Conservation (phyloP, 2,329 filamentous ascomycete species). For the Beauveria sp. region DNA sequence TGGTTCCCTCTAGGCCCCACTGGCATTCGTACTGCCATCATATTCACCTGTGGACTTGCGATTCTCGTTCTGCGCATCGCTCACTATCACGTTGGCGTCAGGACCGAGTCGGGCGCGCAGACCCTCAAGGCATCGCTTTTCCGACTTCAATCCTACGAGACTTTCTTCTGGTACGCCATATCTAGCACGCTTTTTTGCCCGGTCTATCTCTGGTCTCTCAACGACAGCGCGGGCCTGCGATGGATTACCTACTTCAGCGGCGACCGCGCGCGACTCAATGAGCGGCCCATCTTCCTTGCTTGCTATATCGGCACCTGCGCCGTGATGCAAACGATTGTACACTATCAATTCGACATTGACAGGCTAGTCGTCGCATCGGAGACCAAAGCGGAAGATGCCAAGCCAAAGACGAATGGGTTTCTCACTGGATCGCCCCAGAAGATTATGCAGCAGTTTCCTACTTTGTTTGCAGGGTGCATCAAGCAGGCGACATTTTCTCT, state of each 20-base stretch:
- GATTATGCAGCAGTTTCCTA: conserved; percentile 32
- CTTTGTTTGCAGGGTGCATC: conserved; percentile 29
- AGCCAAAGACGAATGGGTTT: conserved; percentile 19
- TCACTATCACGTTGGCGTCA: conserved; percentile 67
- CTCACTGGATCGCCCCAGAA: conserved; percentile 25
- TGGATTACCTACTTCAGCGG: conserved; percentile 66
- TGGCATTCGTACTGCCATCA: conserved; percentile 64
- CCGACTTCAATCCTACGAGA: conserved; percentile 57
- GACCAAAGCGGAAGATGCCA: conserved; percentile 12
- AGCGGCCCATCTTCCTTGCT: conserved; percentile 75
- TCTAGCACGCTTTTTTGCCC: conserved; percentile 76
- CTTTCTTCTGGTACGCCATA: conserved; percentile 65
- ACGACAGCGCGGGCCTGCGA: conserved; percentile 52
- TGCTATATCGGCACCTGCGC: conserved; percentile 63
- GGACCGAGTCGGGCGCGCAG: conserved; percentile 59
- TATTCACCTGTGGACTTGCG: conserved; percentile 68
- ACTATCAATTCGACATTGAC: conserved; percentile 70
- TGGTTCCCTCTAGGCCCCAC: conserved; percentile 77
- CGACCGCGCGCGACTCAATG: conserved; percentile 73
- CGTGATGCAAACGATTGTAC: conserved; percentile 57
- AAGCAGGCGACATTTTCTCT: conserved; percentile 34
- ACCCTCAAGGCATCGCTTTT: conserved; percentile 53
- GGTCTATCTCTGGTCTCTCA: conserved; percentile 67
- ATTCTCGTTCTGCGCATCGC: conserved; percentile 82
- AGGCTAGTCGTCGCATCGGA: conserved; percentile 37